Conservation (phyloP, 495 filamentous ascomycete genomes). For the Xylaria sp. region DNA sequence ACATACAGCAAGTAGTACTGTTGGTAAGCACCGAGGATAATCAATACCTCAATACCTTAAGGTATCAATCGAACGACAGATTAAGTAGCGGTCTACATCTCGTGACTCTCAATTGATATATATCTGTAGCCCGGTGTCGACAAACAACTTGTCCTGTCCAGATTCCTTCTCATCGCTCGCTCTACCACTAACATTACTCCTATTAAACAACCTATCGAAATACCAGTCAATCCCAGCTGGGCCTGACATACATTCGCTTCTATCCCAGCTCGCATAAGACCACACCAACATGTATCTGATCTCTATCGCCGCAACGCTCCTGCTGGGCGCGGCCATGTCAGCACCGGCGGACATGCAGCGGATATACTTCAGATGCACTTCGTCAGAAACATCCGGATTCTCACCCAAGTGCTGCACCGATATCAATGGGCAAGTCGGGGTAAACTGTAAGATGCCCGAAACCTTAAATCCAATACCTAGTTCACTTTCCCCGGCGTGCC, state of each 20-base stretch:
- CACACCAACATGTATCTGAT: conserved; percentile 22
- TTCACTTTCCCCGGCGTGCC: background rate
- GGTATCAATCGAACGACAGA: background rate
- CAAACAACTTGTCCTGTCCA: background rate
- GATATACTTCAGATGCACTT: conserved; percentile 37
- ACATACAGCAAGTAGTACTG: background rate
- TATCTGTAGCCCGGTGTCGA: background rate
- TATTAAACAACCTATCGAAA: background rate
- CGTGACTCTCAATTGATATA: background rate
- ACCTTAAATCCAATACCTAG: background rate
- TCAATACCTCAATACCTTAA: too few relatives aligned
- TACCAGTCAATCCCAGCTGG: background rate
- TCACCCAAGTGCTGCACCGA: conserved; percentile 39
- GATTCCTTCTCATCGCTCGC: background rate
- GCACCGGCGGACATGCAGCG: conserved; percentile 23
- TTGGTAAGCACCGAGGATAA: background rate
- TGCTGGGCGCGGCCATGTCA: conserved; percentile 31
- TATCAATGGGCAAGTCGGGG: conserved; percentile 39
- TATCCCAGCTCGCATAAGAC: background rate
- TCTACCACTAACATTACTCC: background rate
- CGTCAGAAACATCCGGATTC: conserved; percentile 32
- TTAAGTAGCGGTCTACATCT: conserved; percentile 9
- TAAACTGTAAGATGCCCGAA: conserved; percentile 36
- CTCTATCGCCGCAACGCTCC: conserved; percentile 20
- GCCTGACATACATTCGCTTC: background rate